Evolutionary conservation across 2,329 filamentous ascomycete genomes (phyloP), one percentile per base, ranked within the genome.

Genomic region (Cordyceps javanica): DNA sequence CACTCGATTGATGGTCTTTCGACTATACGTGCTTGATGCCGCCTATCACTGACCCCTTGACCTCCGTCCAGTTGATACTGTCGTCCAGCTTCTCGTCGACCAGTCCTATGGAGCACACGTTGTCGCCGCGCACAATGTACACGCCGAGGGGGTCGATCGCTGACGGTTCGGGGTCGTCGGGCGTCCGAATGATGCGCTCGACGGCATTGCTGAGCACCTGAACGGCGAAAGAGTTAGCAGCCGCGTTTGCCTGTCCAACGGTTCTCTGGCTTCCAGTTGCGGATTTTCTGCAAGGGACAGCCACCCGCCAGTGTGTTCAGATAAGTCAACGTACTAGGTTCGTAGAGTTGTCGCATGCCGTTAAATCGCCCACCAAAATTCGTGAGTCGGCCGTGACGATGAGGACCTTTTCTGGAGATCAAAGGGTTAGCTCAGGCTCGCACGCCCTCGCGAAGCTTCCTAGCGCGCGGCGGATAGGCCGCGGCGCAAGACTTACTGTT

Each of bases 331-430:
- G 60, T 73, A 86, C 84, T 61, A 99, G 77, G 73, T 99, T 99
- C 64, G 94, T 97, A 67, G 88, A 85, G 73, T 96, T 87, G 72
- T 99, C 94, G 69, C 88, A 91, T 45, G 89, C 90, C 50, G 93
- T 79, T 55, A 99, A 84, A 2, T 81, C 92, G 60, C 94, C 94
- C 61, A 90, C 82, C 23, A 93, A 77, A 48, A 90, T 96, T 66
- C 93, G 87, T 53, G 93, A 94, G 74, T 97, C 94, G 65, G 90
- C 88, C 28, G 94, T 97, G 62, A 97, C 83, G 68, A 97, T 88
- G 59, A 92, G 81, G 65, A 97, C 90, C 73, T 91, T 95, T 75
- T 96, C 94, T 97, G 44, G 11, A 39, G 30, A 36, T 5, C 46
- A 51, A 50, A 21, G 5, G 2, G 32, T 61, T 59, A 61, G 55